Percentiles rank a stretch among this genome's conserved stretches.
Conservation (phyloP, 1,284 basidiomycete species). For the Xerocomus amazonicus region DNA sequence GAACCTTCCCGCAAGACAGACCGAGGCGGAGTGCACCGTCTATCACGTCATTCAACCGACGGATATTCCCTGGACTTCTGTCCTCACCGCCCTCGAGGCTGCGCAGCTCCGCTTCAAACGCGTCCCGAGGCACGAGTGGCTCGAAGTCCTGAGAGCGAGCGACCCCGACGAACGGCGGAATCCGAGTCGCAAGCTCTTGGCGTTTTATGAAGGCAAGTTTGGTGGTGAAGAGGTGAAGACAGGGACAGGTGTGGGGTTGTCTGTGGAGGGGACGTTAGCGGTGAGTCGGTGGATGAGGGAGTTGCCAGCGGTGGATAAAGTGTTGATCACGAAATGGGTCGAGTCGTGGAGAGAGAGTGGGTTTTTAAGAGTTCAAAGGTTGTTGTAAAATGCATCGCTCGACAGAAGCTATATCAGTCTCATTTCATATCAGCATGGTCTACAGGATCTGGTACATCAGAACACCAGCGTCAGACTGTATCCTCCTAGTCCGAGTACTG, state of each 20-base stretch:
- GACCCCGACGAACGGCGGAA: slow-evolving; percentile 43
- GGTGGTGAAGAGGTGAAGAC: slow-evolving; percentile 12
- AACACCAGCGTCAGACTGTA: slow-evolving; percentile 35
- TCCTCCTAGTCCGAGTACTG: slow-evolving; percentile 43
- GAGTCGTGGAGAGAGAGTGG: slow-evolving; percentile 30
- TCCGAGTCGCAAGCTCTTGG: slow-evolving; percentile 48
- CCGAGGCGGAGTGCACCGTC: slow-evolving; percentile 21
- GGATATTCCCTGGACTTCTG: slow-evolving; percentile 38
- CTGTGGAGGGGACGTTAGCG: slow-evolving; percentile 15
- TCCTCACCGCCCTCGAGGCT: slow-evolving; percentile 41
- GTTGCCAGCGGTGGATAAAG: slow-evolving; percentile 23
- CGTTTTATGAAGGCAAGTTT: slow-evolving; percentile 38
- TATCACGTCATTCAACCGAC: slow-evolving; percentile 50
- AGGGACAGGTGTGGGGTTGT: neutral
- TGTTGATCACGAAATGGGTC: slow-evolving; percentile 36
- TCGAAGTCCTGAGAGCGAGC: slow-evolving; percentile 34
- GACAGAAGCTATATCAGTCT: neutral
- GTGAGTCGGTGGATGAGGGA: slow-evolving; percentile 9
- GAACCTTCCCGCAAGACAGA: slow-evolving; percentile 4
- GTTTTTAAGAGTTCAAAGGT: slow-evolving; percentile 22
- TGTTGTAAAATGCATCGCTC: neutral
- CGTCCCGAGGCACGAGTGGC: slow-evolving; percentile 31
- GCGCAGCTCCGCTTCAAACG: slow-evolving; percentile 45
- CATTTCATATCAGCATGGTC: neutral
- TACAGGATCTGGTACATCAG: neutral